Evolutionary conservation across 148 eudicot genomes (phyloP), one percentile per base, ranked within the genome.

Genomic region (Camellia sinensis): DNA sequence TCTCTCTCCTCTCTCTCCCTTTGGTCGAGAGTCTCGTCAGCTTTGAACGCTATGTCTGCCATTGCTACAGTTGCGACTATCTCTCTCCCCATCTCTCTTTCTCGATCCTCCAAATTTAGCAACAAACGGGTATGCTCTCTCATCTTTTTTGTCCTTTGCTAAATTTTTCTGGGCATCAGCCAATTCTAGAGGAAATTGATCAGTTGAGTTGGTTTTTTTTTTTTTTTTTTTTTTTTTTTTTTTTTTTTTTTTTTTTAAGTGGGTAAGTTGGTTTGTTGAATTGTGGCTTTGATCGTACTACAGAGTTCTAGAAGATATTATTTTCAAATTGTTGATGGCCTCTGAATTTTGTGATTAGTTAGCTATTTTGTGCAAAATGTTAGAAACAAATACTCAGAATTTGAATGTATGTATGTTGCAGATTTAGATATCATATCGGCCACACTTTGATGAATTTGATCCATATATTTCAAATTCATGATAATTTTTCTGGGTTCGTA

Each of bases 21-120:
- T 43, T 67, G 69, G 8, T 44, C 72, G 52, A 8, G 43, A 19
- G 11, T 17, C 73, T 17, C 63, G 72, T 75, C 71, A 73, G 45
- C 71, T 79, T 77, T 70, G 59, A 78, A 80, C 86, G 86, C 87
- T 84, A 94, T 94, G 98, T 80, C 90, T 54, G 83, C 89, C 81
- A 68, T 92, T 56, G 92, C 94, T 76, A 75, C 92, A n/a, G 92
- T 92, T 80, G 88, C 92, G 46, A 89, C 87, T 83, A 88, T 91
- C 41, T 89, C 92, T 80, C 88, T 92, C 7, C 98, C 98, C 2
- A 79, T 87, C 41, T 87, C 91, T 77, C 72, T 89, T 22, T 75
- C 77, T 41, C 85, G 87, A 4, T 89, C 88, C 3, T 83, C 86
- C 81, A 89, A 86, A 85, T 83, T 85, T 48, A n/a, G 52, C 57